Evolutionary conservation across 75 land plant species (phyloP).

Genomic region (Chamaecyparis obtusa): DNA sequence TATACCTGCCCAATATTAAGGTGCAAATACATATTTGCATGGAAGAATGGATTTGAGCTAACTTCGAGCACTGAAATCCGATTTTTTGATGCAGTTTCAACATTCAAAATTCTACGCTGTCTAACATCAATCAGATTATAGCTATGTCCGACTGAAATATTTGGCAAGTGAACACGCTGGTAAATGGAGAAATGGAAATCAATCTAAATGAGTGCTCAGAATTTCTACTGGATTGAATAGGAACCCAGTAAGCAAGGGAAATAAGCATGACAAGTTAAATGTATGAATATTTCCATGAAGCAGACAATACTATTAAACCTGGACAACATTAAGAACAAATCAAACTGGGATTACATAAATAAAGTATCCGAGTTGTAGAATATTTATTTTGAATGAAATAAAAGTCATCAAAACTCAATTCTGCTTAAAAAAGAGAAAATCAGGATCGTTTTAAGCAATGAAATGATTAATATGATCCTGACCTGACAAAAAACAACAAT

Average conservation of each 20-base stretch:
- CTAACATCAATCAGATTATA: slow-evolving; percentile 72
- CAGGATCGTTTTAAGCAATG: neutral
- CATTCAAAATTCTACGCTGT: slow-evolving; percentile 56
- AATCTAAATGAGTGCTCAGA: neutral
- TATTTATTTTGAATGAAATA: neutral
- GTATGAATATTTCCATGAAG: slow-evolving; percentile 1
- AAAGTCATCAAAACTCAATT: neutral
- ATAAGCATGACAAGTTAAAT: slow-evolving; percentile 1
- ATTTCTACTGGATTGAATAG: neutral
- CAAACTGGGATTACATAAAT: neutral
- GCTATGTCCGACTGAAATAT: slow-evolving; percentile 85
- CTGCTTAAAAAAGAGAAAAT: neutral
- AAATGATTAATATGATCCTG: neutral
- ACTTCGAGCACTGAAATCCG: slow-evolving; percentile 59
- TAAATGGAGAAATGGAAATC: slow-evolving; percentile 8
- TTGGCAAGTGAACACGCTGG: slow-evolving; percentile 60
- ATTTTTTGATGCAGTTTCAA: slow-evolving; percentile 85
- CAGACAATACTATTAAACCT: neutral
- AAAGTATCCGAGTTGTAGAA: neutral
- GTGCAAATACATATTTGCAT: slow-evolving; percentile 96
- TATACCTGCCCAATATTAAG: slow-evolving; percentile 76
- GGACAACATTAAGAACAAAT: neutral
- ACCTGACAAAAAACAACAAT: neutral
- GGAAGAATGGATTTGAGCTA: slow-evolving; percentile 71
- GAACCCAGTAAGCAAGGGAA: neutral